Conservation (phyloP, 2,329 filamentous ascomycete genomes). For the Pestalotiopsis fici region DNA sequence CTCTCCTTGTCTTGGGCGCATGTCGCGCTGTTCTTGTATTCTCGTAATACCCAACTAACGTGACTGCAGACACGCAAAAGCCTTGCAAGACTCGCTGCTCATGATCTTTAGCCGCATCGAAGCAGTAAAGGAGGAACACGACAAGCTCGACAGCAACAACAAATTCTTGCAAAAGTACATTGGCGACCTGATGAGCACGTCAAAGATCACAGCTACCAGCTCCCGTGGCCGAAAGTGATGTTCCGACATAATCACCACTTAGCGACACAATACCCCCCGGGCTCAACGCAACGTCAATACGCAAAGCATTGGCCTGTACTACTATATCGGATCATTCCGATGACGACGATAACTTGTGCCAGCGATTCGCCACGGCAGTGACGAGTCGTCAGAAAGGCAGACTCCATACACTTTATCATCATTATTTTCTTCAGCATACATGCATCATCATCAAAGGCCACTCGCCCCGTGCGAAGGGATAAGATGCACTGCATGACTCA, state of each 20-base stretch:
- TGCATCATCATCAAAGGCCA: background rate
- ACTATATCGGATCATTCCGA: background rate
- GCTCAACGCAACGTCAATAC: background rate
- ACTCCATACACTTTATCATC: background rate
- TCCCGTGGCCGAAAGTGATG: constrained; percentile 55
- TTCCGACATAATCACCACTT: background rate
- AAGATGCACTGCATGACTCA: background rate
- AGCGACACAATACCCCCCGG: background rate
- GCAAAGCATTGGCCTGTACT: background rate
- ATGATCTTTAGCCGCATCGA: constrained; percentile 93
- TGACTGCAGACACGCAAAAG: constrained; percentile 74
- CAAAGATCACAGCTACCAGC: constrained; percentile 66
- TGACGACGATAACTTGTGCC: background rate
- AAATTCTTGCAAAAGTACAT: constrained; percentile 98
- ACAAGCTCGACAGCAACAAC: constrained; percentile 96
- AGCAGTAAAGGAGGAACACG: constrained; percentile 89
- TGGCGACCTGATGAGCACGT: constrained; percentile 89
- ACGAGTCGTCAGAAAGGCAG: background rate
- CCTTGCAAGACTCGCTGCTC: constrained; percentile 84
- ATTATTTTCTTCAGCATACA: background rate
- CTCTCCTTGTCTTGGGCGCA: too few relatives aligned
- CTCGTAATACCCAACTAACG: constrained; percentile 3
- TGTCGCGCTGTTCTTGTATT: too few relatives aligned
- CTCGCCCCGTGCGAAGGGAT: background rate
- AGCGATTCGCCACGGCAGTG: background rate